Conservation (phyloP, 2,329 filamentous ascomycete genomes). For the Cryphonectria radicalis region DNA sequence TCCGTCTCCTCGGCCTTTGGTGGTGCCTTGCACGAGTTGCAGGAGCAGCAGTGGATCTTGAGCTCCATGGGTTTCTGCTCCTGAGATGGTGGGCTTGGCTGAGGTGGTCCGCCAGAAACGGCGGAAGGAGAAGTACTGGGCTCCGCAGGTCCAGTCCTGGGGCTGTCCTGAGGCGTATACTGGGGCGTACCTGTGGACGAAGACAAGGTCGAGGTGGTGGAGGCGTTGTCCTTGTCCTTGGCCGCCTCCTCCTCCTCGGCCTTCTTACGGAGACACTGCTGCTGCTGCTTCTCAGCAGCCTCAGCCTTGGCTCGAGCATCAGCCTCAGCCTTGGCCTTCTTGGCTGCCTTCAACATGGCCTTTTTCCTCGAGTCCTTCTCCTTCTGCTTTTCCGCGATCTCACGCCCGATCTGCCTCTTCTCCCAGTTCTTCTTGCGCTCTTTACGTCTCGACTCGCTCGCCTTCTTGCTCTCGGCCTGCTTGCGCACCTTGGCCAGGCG, state of each 20-base stretch:
- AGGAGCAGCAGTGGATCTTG: slow-evolving; percentile 17
- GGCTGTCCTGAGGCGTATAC: slow-evolving; percentile 36
- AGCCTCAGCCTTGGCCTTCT: slow-evolving; percentile 41
- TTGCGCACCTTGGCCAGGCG: slow-evolving; percentile 54
- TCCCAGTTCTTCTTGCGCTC: slow-evolving; percentile 45
- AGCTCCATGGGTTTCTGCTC: slow-evolving; percentile 21
- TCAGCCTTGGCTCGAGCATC: slow-evolving; percentile 29
- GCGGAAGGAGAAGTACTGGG: slow-evolving; percentile 25
- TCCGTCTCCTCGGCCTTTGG: slow-evolving; percentile 47
- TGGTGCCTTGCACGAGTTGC: slow-evolving; percentile 18
- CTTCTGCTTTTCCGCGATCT: slow-evolving; percentile 45
- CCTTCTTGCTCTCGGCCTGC: slow-evolving; percentile 52
- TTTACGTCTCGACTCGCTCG: slow-evolving; percentile 49
- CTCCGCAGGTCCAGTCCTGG: slow-evolving; percentile 34
- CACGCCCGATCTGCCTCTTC: slow-evolving; percentile 42
- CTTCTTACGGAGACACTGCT: slow-evolving; percentile 30
- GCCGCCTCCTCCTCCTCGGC: slow-evolving; percentile 29
- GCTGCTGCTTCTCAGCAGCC: slow-evolving; percentile 30
- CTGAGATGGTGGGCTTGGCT: background rate
- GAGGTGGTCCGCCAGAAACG: slow-evolving; percentile 32
- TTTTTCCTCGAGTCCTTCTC: slow-evolving; percentile 49
- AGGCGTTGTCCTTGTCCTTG: slow-evolving; percentile 32
- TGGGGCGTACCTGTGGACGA: slow-evolving; percentile 34
- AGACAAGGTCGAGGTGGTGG: slow-evolving; percentile 31
- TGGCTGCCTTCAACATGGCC: slow-evolving; percentile 43